These are phyloP conservation scores for Sonneratia caseolaris DNA, from an alignment of 345 rosid species.

Conservation along the genomic window DNA sequence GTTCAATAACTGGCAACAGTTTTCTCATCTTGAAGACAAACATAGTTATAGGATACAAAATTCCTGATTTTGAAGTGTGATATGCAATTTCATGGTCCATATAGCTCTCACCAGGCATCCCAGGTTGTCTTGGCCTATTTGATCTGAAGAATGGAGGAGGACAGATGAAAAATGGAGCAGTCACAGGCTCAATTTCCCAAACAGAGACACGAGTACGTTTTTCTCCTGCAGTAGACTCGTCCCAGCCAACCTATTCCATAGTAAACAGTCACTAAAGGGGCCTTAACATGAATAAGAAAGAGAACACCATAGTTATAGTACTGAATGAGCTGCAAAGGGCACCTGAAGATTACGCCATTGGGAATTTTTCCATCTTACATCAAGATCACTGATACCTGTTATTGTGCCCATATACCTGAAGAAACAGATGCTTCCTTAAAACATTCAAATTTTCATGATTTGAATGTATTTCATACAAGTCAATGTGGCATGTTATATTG, in stretches of 20 bases:
- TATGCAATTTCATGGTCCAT: background rate
- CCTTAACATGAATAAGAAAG: background rate
- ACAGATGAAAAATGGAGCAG: slow-evolving; percentile 84
- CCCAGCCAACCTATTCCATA: slow-evolving; percentile 84
- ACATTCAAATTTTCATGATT: background rate
- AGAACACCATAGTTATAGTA: background rate
- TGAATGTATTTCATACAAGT: background rate
- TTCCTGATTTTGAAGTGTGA: background rate
- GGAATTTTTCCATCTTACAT: slow-evolving; percentile 86
- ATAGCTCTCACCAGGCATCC: slow-evolving; percentile 52
- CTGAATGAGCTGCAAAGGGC: background rate
- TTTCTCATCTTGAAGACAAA: background rate
- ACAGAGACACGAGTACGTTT: slow-evolving; percentile 71
- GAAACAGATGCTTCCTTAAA: slow-evolving; percentile 6
- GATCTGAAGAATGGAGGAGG: slow-evolving; percentile 91
- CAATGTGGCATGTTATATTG: background rate
- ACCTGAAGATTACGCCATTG: slow-evolving; percentile 98
- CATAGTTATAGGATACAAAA: background rate
- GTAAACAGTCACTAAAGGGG: slow-evolving; percentile 5
- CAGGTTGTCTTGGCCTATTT: slow-evolving; percentile 66
- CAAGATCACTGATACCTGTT: slow-evolving; percentile 79
- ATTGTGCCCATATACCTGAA: slow-evolving; percentile 95
- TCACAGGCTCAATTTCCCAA: slow-evolving; percentile 95
- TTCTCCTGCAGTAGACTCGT: slow-evolving; percentile 90
- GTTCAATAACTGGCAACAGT: background rate